phyloP scores from a whole-genome alignment of 1,284 basidiomycete genomes.

The Lentinula novae-zelandiae region DNA sequence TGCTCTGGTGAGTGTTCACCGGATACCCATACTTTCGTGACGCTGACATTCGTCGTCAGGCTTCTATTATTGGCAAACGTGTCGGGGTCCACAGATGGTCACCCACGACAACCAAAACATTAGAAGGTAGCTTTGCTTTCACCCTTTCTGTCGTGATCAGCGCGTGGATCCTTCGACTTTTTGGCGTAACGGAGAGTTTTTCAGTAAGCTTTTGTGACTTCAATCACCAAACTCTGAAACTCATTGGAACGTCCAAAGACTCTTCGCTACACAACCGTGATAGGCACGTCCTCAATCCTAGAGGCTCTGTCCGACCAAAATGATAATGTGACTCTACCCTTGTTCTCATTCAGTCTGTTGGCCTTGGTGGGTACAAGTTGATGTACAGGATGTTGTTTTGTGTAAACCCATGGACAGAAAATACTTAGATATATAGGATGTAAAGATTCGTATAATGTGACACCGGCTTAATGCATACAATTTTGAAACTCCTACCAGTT shows the following conservation, averaged over 20 bases:
- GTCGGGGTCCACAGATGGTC: constrained; percentile 85
- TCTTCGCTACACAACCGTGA: constrained; percentile 52
- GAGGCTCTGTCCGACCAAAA: constrained; percentile 92
- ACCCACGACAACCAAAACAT: constrained; percentile 77
- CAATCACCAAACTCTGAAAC: not conserved
- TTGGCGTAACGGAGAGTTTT: constrained; percentile 69
- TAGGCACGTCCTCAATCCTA: constrained; percentile 63
- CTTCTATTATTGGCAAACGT: constrained; percentile 88
- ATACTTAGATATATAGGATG: not conserved
- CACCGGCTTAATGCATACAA: too few species aligned
- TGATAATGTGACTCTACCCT: constrained; percentile 88
- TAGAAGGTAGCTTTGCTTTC: constrained; percentile 90
- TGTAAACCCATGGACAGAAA: not conserved
- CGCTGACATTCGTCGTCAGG: constrained; percentile 38
- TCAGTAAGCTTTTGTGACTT: constrained; percentile 49
- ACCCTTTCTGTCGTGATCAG: constrained; percentile 65
- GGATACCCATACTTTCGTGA: not conserved
- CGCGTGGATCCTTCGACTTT: constrained; percentile 68
- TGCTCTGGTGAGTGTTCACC: constrained; percentile 63
- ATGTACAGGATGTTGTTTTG: not conserved
- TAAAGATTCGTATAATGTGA: not conserved
- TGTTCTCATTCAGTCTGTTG: constrained; percentile 85
- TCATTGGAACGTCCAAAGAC: constrained; percentile 32
- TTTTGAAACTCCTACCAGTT: too few species aligned
- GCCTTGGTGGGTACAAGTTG: constrained; percentile 38